Base-by-base conservation (phyloP, 805 yeast species). In the Wickerhamomyces rabaulensis region DNA sequence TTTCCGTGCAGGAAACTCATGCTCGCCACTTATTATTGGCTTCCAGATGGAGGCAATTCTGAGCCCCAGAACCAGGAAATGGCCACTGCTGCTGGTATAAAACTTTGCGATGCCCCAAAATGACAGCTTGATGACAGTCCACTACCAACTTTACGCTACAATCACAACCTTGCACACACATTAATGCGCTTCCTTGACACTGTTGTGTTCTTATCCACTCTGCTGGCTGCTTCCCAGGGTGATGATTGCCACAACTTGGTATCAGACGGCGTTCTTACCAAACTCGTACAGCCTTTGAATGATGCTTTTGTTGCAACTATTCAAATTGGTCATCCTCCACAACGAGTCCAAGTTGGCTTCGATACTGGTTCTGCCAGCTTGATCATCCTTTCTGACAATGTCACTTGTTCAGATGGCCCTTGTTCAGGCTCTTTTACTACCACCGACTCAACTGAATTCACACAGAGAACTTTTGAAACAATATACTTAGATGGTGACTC, bases 301-400 rank as follows among this genome's bases (percentile, higher is more conserved):
- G 36, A 38, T 6, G 45, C 42, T 10, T 33, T 33, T 16, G 20
- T 33, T 33, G 17, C 36, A n/a, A 38, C 39, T 3, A 17, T 56
- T 21, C 40, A 31, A 12, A 19, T 51, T 26, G 60, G 60, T 9
- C 41, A 52, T 10, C 59, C 59, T 12, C 43, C 49, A 9, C 56
- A 52, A 40, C 21, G 22, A 4, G 20, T 53, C 6, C 16, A 20
- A 13, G 55, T 39, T 15, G 19, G 31, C 1, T 39, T 56, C n/a
- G 60, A 56, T 39, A 54, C 58, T 5, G 60, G 60, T 9, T 56
- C 60, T 8, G 42, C 25, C 36, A 44, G 45, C 27, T 39, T 53
- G 12, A 26, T 37, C n/a, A 42, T 45, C 10, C 22, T 51, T 20
- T 29, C 42, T 12, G 40, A 35, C 9, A 31, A 31, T 3, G 39